Evolutionary conservation across 75 land plant species (phyloP).

Genomic region (Azolla pinnata): DNA sequence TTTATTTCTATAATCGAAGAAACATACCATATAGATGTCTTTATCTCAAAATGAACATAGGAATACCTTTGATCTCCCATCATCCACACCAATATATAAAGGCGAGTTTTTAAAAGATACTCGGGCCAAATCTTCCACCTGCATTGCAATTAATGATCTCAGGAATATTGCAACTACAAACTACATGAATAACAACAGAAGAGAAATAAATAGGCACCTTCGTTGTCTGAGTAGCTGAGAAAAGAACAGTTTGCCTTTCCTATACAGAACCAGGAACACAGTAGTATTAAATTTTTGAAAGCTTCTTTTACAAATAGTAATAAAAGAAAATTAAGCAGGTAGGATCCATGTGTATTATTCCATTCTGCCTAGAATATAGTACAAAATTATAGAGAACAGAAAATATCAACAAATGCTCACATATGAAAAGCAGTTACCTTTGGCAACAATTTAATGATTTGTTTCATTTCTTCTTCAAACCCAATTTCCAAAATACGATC

Average conservation of each 20-base stretch:
- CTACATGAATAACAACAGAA: background rate
- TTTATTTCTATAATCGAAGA: background rate
- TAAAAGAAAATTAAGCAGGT: background rate
- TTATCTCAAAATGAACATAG: background rate
- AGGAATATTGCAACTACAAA: background rate
- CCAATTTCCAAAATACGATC: constrained; percentile 90
- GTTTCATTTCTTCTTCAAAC: constrained; percentile 96
- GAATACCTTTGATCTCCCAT: constrained; percentile 82
- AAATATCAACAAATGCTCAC: background rate
- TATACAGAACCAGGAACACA: constrained; percentile 4
- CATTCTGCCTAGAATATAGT: too few relatives aligned
- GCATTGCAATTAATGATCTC: constrained; percentile 2
- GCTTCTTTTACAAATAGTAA: background rate
- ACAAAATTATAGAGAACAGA: constrained; percentile 2
- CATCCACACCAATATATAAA: constrained; percentile 85
- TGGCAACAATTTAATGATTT: constrained; percentile 72
- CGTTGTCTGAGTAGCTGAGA: constrained; percentile 93
- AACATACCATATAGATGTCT: background rate
- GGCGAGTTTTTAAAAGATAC: constrained; percentile 73
- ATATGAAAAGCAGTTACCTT: constrained; percentile 37
- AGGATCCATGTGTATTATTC: too few relatives aligned
- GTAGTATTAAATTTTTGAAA: background rate
- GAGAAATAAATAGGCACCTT: constrained; percentile 34
- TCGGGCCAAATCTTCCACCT: constrained; percentile 92
- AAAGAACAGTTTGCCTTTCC: constrained; percentile 85